A percentile compares a stretch with the other conserved stretches of the same genome.
Conservation (phyloP, 2,329 filamentous ascomycete genomes). For the Pseudonectria buxi region DNA sequence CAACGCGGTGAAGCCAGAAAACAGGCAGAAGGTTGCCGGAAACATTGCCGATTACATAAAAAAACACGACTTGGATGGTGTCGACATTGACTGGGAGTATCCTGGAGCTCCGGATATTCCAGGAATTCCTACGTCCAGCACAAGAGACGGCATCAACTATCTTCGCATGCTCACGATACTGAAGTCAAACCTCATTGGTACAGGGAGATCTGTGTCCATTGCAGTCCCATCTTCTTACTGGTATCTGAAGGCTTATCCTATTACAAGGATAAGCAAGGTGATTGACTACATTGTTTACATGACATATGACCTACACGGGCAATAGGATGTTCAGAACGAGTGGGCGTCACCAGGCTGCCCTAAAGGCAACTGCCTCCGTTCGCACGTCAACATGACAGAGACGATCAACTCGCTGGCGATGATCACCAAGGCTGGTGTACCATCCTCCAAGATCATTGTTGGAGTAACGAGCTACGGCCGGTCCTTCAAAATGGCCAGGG, state of each 20-base stretch:
- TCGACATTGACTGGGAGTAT: conserved; percentile 39
- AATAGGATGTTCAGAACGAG: conserved; percentile 24
- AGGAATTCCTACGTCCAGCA: conserved; percentile 5
- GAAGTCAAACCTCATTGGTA: conserved; percentile 1
- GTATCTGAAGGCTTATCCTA: conserved; percentile 10
- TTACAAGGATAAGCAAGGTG: conserved; percentile 13
- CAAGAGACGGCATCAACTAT: conserved; percentile 8
- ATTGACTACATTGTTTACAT: conserved; percentile 26
- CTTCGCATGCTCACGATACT: conserved; percentile 3
- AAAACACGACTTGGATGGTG: conserved; percentile 28
- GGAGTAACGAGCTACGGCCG: conserved; percentile 16
- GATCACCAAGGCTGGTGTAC: conserved; percentile 17
- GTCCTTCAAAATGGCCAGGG: conserved; percentile 22
- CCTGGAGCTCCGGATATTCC: conserved; percentile 17
- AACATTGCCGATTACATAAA: conserved; percentile 31
- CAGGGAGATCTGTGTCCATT: conserved; percentile 7
- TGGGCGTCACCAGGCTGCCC: conserved; percentile 14
- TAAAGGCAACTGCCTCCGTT: conserved; percentile 28
- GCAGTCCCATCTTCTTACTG: conserved; percentile 9
- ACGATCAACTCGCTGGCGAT: conserved; percentile 26
- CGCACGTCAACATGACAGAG: conserved; percentile 31
- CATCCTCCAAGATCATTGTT: conserved; percentile 7
- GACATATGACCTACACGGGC: conserved; percentile 10
- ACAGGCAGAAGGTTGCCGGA: conserved; percentile 26
- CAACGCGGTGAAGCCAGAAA: conserved; percentile 15